Conservation (phyloP, 2,329 filamentous ascomycete genomes). For the Talaromyces marneffei region DNA sequence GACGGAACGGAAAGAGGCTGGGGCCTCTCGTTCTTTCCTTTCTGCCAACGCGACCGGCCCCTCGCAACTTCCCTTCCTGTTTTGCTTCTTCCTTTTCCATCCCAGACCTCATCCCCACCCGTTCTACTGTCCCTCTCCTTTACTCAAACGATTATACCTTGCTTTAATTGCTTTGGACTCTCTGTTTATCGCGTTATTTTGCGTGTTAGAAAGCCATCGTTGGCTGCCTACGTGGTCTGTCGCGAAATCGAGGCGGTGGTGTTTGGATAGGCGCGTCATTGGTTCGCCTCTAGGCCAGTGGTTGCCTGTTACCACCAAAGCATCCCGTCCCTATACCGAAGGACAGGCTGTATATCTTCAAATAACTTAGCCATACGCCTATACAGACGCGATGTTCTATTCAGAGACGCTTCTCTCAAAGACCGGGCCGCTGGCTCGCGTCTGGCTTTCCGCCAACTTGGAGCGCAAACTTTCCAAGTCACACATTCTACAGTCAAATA, state of each 20-base stretch:
- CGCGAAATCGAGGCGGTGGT: conserved; percentile 9
- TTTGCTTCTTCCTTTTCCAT: conserved; percentile 13
- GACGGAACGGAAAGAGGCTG: conserved; percentile 11
- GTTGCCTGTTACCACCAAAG: conserved; percentile 13
- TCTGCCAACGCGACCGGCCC: conserved; percentile 13
- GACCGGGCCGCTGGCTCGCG: conserved; percentile 91
- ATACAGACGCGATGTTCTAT: conserved; percentile 71
- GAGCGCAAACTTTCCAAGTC: conserved; percentile 98
- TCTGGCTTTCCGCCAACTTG: conserved; percentile 96
- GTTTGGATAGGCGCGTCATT: conserved; percentile 17
- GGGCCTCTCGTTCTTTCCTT: conserved; percentile 1
- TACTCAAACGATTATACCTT: neutral
- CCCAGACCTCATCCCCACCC: conserved; percentile 1
- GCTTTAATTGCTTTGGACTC: neutral
- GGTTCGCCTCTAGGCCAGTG: neutral
- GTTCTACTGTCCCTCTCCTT: neutral
- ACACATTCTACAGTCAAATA: conserved; percentile 88
- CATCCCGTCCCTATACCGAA: neutral
- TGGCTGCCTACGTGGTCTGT: conserved; percentile 1
- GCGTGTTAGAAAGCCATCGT: neutral
- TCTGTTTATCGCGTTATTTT: neutral
- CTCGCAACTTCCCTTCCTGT: conserved; percentile 13
- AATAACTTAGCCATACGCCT: conserved; percentile 25
- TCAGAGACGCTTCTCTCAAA: conserved; percentile 93
- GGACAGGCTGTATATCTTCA: conserved; percentile 14